Evolutionary conservation across 176 grass and related monocot genomes (phyloP).

Genomic region (Tillandsia leiboldiana): DNA sequence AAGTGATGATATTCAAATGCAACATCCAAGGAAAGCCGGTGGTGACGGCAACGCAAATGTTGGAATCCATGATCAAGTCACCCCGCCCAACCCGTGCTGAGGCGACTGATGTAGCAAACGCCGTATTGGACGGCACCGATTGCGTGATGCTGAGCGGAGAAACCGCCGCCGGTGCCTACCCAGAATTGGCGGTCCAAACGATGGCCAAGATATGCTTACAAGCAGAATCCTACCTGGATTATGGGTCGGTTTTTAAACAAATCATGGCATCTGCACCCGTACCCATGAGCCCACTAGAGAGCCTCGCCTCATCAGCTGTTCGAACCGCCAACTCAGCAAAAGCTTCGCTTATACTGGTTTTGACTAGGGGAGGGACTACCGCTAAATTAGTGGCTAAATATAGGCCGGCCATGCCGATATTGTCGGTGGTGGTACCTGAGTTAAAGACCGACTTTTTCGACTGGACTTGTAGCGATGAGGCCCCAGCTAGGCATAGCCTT

Average conservation of each 20-base stretch:
- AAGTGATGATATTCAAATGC: slow-evolving; percentile 15
- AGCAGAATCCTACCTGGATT: slow-evolving; percentile 6
- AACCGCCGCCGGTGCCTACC: slow-evolving; percentile 2
- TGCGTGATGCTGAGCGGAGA: slow-evolving; percentile 10
- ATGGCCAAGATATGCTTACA: slow-evolving; percentile 10
- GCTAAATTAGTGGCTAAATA: slow-evolving; percentile 10
- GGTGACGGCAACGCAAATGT: slow-evolving; percentile 7
- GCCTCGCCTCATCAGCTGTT: slow-evolving; percentile 6
- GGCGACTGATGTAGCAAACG: slow-evolving; percentile 3
- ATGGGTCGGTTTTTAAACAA: slow-evolving; percentile 1
- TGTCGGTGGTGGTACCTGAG: slow-evolving; percentile 9
- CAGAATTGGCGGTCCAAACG: slow-evolving; percentile 1
- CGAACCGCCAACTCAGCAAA: slow-evolving; percentile 5
- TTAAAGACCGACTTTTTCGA: neutral
- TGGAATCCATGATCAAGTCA: slow-evolving; percentile 11
- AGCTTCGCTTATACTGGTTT: slow-evolving; percentile 1
- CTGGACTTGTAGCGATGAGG: slow-evolving; percentile 18
- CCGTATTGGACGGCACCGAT: slow-evolving; percentile 3
- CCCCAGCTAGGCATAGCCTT: slow-evolving; percentile 15
- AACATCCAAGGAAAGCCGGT: slow-evolving; percentile 13
- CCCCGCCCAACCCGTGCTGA: slow-evolving; percentile 3
- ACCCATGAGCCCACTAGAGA: slow-evolving; percentile 15
- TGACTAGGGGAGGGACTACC: slow-evolving; percentile 2
- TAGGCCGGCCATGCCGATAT: neutral
- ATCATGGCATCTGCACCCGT: neutral